Base-by-base conservation (phyloP, 2,329 filamentous ascomycete genomes). In the Verticillium alfalfae region DNA sequence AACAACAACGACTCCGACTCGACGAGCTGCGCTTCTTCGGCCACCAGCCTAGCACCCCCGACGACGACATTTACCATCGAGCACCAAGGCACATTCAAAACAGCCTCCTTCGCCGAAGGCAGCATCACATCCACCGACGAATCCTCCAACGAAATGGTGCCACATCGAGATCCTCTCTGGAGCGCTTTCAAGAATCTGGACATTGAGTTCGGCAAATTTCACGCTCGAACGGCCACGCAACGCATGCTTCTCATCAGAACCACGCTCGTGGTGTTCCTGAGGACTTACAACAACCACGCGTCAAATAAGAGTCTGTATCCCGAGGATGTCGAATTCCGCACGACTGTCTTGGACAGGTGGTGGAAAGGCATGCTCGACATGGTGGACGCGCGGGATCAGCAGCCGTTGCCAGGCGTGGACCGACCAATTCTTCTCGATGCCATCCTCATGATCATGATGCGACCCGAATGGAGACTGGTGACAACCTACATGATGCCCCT, bases 321-420 rank as follows among this genome's bases (percentile, higher is more conserved):
- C 2, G 92, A 96, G 76, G 92, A 96, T 71, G 76, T 97, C 55
- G 93, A 97, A 69, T 85, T 90, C 39, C 84, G 93, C 63, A 85
- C 90, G 2, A 87, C 87, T 55, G 91, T 96, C 57, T 77, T 97
- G 62, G 92, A 95, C 72, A 93, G 91, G 71, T 97, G 93, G 93
- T 97, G 93, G 93, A 88, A 83, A 54, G 88, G 86, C 1, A 79
- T 97, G 45, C 77, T 97, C 61, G 92, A 95, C 63, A 87, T 96
- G 79, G 83, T 97, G 31, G 88, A 93, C 66, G 90, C 89, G 37
- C 84, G 85, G 6, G 66, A 76, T 61, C 74, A 81, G 58, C 89
- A 92, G 68, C 88, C 90, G 3, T 88, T 97, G 15, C 88, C 92
- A 1, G 91, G 91, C 12, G 88, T 92, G n/a, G 93, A 97, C 70